phyloP scores from a whole-genome alignment of 768 basidiomycete species.

The Amanita subjunquillea region DNA sequence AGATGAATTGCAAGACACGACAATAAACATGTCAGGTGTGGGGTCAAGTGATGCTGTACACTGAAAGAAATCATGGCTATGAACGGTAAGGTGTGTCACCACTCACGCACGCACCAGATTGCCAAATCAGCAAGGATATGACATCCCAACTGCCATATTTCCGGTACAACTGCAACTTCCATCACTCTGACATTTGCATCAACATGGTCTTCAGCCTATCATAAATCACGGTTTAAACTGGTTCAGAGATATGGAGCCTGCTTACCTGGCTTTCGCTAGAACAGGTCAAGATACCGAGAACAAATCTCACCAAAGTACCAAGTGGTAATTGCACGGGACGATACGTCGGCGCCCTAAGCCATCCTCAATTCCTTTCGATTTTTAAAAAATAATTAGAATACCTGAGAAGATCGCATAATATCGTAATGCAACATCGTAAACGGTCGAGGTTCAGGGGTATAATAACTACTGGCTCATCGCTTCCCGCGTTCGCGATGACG shows the following conservation, averaged over 20 bases:
- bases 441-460: slow-evolving; percentile 54
- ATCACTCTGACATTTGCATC: slow-evolving; percentile 43
- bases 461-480: slow-evolving; percentile 35
- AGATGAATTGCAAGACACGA: slow-evolving; percentile 47
- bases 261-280: slow-evolving; percentile 35
- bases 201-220: slow-evolving; percentile 34
- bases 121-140: slow-evolving; percentile 37
- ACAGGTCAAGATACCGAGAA: slow-evolving; percentile 37
- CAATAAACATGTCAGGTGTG: slow-evolving; percentile 44
- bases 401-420: slow-evolving; percentile 49
- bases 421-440: slow-evolving; percentile 39
- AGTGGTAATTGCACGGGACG: slow-evolving; percentile 64
- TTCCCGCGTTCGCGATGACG: slow-evolving; percentile 3
- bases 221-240: not conserved
- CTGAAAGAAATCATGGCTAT: slow-evolving; percentile 23
- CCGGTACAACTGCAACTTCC: slow-evolving; percentile 42
- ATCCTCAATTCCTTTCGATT: not conserved
- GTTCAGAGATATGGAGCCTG: not conserved
- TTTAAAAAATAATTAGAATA: slow-evolving; percentile 15
- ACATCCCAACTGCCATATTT: slow-evolving; percentile 45
- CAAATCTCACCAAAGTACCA: slow-evolving; percentile 49
- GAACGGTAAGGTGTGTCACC: not conserved
- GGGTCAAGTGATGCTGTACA: slow-evolving; percentile 39
- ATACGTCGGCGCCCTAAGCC: slow-evolving; percentile 36
- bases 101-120: slow-evolving; percentile 29